Evolutionary conservation across 2,329 filamentous ascomycete species (phyloP).

Genomic region (Penicillium sp.): DNA sequence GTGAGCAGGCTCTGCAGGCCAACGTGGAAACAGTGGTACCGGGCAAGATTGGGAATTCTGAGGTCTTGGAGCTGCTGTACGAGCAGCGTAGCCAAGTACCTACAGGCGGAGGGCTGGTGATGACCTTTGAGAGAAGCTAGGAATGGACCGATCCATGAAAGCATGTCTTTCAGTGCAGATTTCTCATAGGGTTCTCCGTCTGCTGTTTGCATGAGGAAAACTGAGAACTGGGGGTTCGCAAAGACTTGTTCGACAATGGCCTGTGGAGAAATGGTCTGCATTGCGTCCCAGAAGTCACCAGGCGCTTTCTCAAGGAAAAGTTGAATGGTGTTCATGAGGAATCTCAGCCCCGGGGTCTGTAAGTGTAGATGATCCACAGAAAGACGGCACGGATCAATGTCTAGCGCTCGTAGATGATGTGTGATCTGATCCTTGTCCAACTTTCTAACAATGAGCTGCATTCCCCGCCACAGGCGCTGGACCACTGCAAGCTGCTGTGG

Average conservation of each 20-base stretch:
- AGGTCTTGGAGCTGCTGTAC: conserved; percentile 52
- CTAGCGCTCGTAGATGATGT: conserved; percentile 70
- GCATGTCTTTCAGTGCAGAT: conserved; percentile 56
- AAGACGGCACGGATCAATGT: conserved; percentile 59
- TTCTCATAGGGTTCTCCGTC: conserved; percentile 49
- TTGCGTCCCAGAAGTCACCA: conserved; percentile 79
- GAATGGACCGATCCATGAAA: conserved; percentile 73
- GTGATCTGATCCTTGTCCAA: conserved; percentile 69
- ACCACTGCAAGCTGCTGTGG: conserved; percentile 51
- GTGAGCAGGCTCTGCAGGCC: conserved; percentile 42
- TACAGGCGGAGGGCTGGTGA: conserved; percentile 72
- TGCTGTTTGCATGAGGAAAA: conserved; percentile 46
- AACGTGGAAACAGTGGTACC: conserved; percentile 42
- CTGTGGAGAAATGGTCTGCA: conserved; percentile 72
- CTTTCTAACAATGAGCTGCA: conserved; percentile 65
- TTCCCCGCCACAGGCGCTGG: conserved; percentile 71
- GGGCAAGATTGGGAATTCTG: conserved; percentile 37
- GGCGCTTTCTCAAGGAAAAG: conserved; percentile 68
- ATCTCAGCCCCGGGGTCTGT: conserved; percentile 57
- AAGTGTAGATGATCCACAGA: conserved; percentile 61
- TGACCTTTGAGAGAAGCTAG: conserved; percentile 69
- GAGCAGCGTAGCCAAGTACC: conserved; percentile 69
- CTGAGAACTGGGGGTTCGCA: conserved; percentile 61
- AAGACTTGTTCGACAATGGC: conserved; percentile 81
- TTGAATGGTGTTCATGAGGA: conserved; percentile 65